Conservation (phyloP, 1,284 basidiomycete genomes). For the Leccinum laetum region DNA sequence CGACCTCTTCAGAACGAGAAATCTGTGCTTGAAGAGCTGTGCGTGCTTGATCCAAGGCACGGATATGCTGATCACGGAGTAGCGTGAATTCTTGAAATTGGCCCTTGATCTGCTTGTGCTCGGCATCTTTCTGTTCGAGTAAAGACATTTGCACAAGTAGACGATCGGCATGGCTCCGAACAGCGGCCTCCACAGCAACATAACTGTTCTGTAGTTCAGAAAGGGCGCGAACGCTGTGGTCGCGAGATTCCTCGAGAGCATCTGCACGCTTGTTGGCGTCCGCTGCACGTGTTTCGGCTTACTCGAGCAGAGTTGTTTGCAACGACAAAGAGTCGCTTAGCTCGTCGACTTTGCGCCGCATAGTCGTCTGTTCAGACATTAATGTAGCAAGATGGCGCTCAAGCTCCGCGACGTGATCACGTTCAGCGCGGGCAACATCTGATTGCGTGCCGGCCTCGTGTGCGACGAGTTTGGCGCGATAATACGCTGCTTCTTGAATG, state of each 20-base stretch:
- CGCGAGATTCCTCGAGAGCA: conserved; percentile 78
- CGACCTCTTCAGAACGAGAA: conserved; percentile 80
- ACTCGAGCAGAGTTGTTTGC: conserved; percentile 76
- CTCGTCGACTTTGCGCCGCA: conserved; percentile 74
- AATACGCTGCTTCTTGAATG: conserved; percentile 94
- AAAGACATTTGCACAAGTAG: conserved; percentile 77
- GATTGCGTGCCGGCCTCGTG: conserved; percentile 71
- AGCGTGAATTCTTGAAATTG: conserved; percentile 73
- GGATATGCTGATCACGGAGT: conserved; percentile 81
- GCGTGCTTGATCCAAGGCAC: conserved; percentile 85
- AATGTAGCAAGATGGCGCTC: conserved; percentile 77
- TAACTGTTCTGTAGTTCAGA: conserved; percentile 73
- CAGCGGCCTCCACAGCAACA: conserved; percentile 59
- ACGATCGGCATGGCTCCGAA: conserved; percentile 82
- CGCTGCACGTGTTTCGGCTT: conserved; percentile 80
- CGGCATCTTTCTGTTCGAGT: conserved; percentile 79
- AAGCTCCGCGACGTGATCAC: conserved; percentile 78
- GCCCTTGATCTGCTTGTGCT: conserved; percentile 63
- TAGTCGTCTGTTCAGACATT: conserved; percentile 45
- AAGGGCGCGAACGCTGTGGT: conserved; percentile 68
- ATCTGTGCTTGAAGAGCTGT: conserved; percentile 77
- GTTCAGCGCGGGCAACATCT: conserved; percentile 76
- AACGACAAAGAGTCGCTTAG: conserved; percentile 72
- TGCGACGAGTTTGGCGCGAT: conserved; percentile 91
- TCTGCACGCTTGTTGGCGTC: conserved; percentile 86